Base-by-base conservation (phyloP, 148 eudicot species). In the Nepenthes mirabilis region DNA sequence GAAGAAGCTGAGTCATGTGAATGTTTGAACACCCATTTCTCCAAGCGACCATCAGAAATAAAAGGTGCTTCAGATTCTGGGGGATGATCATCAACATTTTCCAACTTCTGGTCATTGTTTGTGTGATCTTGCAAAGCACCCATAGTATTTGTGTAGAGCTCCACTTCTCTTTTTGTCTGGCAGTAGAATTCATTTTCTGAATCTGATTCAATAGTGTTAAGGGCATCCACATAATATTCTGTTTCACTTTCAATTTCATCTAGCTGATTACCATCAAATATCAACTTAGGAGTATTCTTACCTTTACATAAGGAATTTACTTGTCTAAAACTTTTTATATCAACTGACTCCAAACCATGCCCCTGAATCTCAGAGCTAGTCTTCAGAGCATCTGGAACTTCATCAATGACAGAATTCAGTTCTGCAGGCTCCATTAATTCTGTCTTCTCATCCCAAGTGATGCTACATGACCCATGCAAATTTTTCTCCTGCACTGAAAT, bases 201-300 rank as follows among this genome's bases (percentile, higher is more conserved):
- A 69, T 94, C 97, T 34, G 99, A 86, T 56, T 94, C 99, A 50
- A 94, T 86, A 3, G 79, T 83, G 73, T 86, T 81, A 65, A 86
- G 99, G 33, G 99, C 97, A 74, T 94, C 97, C 78, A 84, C 72
- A 68, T 65, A 94, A 67, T 76, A 61, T 49, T 89, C 99, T 37
- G 93, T 73, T 47, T 89, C 99, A 69, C 79, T 74, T 56, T 70
- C 79, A 66, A 74, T 63, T 60, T 74, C 86, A 62, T 76, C 73
- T 35, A 55, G 60, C 60, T 52, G 78, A 62, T 67, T 65, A 55
- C 48, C 65, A 37, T 53, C 43, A 60, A 61, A 14, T 36, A 64
- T 55, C 32, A 62, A 59, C 48, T 68, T 34, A 33, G 59, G 58
- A 56, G 63, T 43, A 49, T 65, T 75, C 63, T 62, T 70, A 37